Percentiles rank a stretch among this genome's conserved stretches.
These are phyloP conservation scores for Thamnidium elegans DNA, from an alignment of 192 early-diverging fungal genomes.

Conservation along the genomic window DNA sequence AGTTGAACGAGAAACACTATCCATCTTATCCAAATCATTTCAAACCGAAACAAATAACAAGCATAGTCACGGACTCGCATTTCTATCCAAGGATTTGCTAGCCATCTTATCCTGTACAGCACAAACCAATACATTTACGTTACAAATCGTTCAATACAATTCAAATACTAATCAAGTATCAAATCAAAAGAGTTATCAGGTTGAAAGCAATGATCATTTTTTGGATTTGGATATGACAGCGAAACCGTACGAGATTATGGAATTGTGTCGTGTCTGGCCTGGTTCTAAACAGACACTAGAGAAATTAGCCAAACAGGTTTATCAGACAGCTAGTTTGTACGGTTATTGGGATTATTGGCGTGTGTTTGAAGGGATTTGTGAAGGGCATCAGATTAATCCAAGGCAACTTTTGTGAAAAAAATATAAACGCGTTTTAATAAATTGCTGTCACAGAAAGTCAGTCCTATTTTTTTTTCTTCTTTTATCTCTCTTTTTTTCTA, in stretches of 20 bases:
- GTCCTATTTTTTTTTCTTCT: too few species aligned
- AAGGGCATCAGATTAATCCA: constrained; percentile 20
- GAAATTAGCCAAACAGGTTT: constrained; percentile 4
- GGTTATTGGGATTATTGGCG: constrained; percentile 28
- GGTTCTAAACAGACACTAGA: background rate
- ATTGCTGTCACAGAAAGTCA: too few species aligned
- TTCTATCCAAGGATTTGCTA: background rate
- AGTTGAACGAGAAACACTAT: background rate
- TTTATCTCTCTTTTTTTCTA: too few species aligned
- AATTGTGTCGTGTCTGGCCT: constrained; percentile 21
- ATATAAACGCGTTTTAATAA: background rate
- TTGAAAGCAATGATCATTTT: background rate
- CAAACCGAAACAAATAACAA: background rate
- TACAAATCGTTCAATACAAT: constrained; percentile 13
- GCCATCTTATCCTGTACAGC: constrained; percentile 4
- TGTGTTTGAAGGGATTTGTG: constrained; percentile 25
- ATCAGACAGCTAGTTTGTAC: constrained; percentile 23
- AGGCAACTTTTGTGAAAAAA: constrained; percentile 1
- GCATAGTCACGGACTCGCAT: background rate
- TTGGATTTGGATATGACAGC: background rate
- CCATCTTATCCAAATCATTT: constrained; percentile 2
- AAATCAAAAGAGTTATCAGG: background rate
- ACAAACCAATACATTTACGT: background rate
- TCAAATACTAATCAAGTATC: background rate
- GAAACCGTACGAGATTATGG: constrained; percentile 11